Evolutionary conservation across 306 rosid genomes (phyloP).

Genomic region (Ziziphus jujuba): DNA sequence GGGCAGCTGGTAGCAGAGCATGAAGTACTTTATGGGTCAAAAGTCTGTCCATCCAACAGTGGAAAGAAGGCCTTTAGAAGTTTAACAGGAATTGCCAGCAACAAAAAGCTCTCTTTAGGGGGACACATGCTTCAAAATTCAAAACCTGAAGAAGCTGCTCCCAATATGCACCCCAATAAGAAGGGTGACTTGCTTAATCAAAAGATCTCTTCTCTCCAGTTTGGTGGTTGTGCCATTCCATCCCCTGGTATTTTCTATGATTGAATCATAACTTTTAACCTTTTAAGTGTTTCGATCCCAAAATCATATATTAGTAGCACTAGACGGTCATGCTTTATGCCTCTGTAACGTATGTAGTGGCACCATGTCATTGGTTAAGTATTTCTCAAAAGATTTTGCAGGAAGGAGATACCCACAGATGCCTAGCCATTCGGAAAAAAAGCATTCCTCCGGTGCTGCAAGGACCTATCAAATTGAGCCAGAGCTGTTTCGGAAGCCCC

Average conservation of each 20-base stretch:
- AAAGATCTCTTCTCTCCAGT: constrained; percentile 29
- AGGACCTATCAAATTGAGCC: constrained; percentile 34
- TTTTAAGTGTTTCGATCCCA: too few species aligned
- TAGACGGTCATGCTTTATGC: too few species aligned
- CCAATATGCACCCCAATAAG: constrained; percentile 39
- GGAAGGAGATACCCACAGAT: constrained; percentile 39
- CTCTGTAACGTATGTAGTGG: too few species aligned
- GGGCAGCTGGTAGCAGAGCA: constrained; percentile 55
- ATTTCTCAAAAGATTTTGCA: constrained; percentile 6
- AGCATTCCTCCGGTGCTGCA: constrained; percentile 16
- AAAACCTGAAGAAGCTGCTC: constrained; percentile 42
- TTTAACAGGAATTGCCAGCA: constrained; percentile 37
- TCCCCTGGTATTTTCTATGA: constrained; percentile 34
- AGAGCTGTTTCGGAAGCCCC: constrained; percentile 48
- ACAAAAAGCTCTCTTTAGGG: constrained; percentile 49
- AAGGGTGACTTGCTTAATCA: constrained; percentile 34
- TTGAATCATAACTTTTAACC: background rate
- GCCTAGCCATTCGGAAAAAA: constrained; percentile 32
- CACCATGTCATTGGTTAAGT: background rate
- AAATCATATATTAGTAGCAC: too few species aligned
- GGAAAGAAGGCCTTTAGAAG: constrained; percentile 36
- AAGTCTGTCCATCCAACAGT: constrained; percentile 40
- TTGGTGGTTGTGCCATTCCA: constrained; percentile 31
- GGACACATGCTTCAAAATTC: constrained; percentile 53
- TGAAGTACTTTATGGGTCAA: constrained; percentile 57